Evolutionary conservation across 192 early-diverging fungal species (phyloP).

Genomic region (Umbelopsis sp.): DNA sequence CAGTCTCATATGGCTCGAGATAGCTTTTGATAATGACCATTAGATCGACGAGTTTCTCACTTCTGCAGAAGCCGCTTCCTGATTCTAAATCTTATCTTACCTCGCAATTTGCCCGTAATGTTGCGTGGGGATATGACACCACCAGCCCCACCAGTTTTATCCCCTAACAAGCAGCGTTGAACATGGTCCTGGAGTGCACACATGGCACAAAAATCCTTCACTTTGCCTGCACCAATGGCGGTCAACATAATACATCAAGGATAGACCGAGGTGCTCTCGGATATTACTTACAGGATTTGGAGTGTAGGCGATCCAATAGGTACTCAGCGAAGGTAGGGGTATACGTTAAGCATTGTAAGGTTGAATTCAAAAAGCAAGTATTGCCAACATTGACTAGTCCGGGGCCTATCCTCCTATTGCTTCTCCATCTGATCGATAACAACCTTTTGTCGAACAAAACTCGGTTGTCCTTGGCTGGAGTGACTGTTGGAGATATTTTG

Average conservation of each 20-base stretch:
- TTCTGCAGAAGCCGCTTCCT: not conserved
- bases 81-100: conserved; percentile 37
- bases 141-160: conserved; percentile 34
- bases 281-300: conserved; percentile 54
- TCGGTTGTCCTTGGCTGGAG: conserved; percentile 31
- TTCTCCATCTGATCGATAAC: conserved; percentile 58
- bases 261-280: not conserved
- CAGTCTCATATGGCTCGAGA: conserved; percentile 76
- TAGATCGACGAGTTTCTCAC: not conserved
- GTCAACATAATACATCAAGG: not conserved
- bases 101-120: conserved; percentile 65
- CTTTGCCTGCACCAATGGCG: conserved; percentile 41
- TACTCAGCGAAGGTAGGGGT: conserved; percentile 74
- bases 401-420: conserved; percentile 61
- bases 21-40: conserved; percentile 38
- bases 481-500: not conserved
- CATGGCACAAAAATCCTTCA: conserved; percentile 68
- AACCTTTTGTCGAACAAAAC: conserved; percentile 61
- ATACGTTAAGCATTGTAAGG: conserved; percentile 78
- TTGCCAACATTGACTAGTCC: conserved; percentile 75
- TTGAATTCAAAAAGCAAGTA: conserved; percentile 82
- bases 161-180: conserved; percentile 52
- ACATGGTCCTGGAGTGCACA: conserved; percentile 75
- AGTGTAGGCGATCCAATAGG: conserved; percentile 63
- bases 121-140: conserved; percentile 63